Base-by-base conservation (phyloP, 805 yeast genomes). In the Metschnikowia drakensbergensis region DNA sequence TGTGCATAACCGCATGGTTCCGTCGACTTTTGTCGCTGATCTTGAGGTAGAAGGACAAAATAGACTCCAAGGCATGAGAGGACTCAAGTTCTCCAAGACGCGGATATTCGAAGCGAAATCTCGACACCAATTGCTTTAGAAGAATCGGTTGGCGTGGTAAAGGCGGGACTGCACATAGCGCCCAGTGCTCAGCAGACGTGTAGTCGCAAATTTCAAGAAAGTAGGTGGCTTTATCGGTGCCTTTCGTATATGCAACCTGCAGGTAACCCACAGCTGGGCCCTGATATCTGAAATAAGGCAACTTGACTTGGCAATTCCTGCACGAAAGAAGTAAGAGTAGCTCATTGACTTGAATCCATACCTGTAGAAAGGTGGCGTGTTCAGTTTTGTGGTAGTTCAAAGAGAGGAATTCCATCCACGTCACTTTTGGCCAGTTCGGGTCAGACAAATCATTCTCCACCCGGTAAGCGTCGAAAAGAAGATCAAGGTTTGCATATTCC, bases 331-430 rank as follows among this genome's bases (percentile, higher is more conserved):
- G 13, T 6, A 61, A 48, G 7, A 67, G 47, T 29, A 72, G 52
- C 52, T 72, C 76, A 46, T 52, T 67, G 1, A 67, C 51, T 46
- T 72, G 71, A 27, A 69, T 49, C 43, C 71, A 72, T 6, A 61
- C 42, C 8, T 50, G 57, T 8, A 65, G 50, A 28, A 70, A 61
- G 2, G 58, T 61, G 27, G 52, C 54, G 37, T 68, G 63, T 25
- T 67, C 73, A 28, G 66, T 58, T 36, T 60, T 52, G 25, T 54
- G 55, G 42, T 58, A 50, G 29, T 65, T 58, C 5, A 63, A 44
- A 17, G 56, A 60, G 13, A 72, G 46, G 47, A 61, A 72, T 34
- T 69, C 74, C 7, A 65, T 51, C 76, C 76, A 72, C 27, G 68
- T 55, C 6, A 65, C 53, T 38, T 69, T 69, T 17, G 74, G 74